Percentiles rank a stretch among this genome's conserved stretches.
phyloP scores from a whole-genome alignment of 257 asterid genomes.

The Solanum bulbocastanum region DNA sequence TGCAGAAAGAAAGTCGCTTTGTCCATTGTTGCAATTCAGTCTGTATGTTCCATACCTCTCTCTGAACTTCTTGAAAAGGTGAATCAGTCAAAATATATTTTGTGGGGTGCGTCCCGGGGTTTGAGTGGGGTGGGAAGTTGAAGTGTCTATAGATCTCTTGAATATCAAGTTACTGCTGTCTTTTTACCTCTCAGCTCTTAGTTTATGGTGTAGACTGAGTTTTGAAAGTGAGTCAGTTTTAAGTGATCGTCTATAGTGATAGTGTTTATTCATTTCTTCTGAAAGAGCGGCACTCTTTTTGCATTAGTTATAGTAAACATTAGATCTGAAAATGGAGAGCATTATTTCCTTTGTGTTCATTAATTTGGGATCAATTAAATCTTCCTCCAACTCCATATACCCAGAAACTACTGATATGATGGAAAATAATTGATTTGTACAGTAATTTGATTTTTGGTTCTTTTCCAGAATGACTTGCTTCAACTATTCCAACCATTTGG shows the following conservation, averaged over 20 bases:
- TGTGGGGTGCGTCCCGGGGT: not conserved
- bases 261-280: not conserved
- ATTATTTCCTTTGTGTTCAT: not conserved
- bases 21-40: not conserved
- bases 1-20: not conserved
- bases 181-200: not conserved
- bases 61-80: not conserved
- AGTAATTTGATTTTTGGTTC: not conserved
- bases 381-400: not conserved
- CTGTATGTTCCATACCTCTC: not conserved
- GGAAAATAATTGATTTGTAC: not conserved
- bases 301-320: not conserved
- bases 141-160: not conserved
- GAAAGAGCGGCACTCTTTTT: not conserved
- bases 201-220: not conserved
- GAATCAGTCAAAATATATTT: not conserved
- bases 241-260: not conserved
- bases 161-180: not conserved
- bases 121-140: not conserved
- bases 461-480: constrained; percentile 79
- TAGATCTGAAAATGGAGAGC: not conserved
- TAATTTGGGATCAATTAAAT: not conserved
- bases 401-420: not conserved
- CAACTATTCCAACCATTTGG: constrained; percentile 99
- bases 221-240: not conserved